Base-by-base conservation (phyloP, 1,139 yeast species). In the Scheffersomyces stambukii region DNA sequence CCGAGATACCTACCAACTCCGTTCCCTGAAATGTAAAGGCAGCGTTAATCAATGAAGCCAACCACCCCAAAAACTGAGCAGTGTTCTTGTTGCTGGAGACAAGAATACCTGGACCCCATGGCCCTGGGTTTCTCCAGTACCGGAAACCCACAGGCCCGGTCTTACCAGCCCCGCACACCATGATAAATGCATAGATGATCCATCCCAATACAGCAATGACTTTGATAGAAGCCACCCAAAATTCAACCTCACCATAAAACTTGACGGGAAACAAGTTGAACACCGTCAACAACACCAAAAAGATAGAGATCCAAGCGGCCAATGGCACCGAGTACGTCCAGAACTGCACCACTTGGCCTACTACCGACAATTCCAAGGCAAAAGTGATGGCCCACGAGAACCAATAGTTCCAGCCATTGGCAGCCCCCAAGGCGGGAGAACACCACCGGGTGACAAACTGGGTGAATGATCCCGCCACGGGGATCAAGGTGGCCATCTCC, bases 91-190 rank as follows among this genome's bases (percentile, higher is more conserved):
- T 57, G 19, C 44, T 34, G 16, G 62, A 58, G 11, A 66, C 60
- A 24, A 54, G 46, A 33, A 67, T 59, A 25, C 85, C 86, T 6
- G 79, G 70, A 39, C 85, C 88, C 78, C 73, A 85, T 2, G 96
- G 80, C 30, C 96, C 96, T 3, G 96, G 96, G 49, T 88, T 63
- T 57, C 89, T 77, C 96, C 96, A 89, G 62, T 88, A 86, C 53
- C 88, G 70, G 66, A 81, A 82, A 6, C 91, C 94, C 26, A 83
- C 72, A 10, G 88, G 82, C 11, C 88, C 86, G 10, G 74, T 67
- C 25, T 54, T 42, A 32, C 82, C 80, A 8, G 81, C 85, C 42
- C 93, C 93, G 50, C 85, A 77, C 16, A 79, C 84, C 64, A 78
- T 76, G 48, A 76, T 62, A 40, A 81, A 64, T 21, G 83, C 80